A percentile compares a stretch with the other conserved stretches of the same genome.
phyloP scores from a whole-genome alignment of 345 rosid species.

The Arabidopsis thaliana region DNA sequence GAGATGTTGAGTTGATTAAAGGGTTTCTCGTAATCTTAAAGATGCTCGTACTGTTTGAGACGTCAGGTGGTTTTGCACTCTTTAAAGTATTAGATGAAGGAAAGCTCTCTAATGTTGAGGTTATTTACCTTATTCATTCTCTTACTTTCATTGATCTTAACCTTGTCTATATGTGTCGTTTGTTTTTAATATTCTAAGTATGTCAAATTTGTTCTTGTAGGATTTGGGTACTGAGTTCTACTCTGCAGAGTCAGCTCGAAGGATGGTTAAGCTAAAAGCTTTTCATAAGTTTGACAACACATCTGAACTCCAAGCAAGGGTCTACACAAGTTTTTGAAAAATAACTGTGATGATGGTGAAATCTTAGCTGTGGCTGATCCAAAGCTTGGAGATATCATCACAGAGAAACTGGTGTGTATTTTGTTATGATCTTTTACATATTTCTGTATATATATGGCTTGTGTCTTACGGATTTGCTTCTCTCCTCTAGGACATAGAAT shows the following conservation, averaged over 20 bases:
- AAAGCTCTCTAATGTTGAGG: conserved; percentile 78
- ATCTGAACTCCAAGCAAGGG: conserved; percentile 71
- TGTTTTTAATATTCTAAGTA: neutral
- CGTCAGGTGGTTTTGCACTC: conserved; percentile 59
- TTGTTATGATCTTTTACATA: neutral
- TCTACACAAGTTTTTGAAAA: conserved; percentile 73
- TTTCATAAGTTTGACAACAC: conserved; percentile 93
- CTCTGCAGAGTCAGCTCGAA: conserved; percentile 59
- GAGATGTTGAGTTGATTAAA: neutral
- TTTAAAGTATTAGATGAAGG: conserved; percentile 79
- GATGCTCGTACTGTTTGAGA: conserved; percentile 40
- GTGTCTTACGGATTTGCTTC: conserved; percentile 1
- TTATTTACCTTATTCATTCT: conserved; percentile 22
- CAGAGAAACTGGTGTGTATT: conserved; percentile 75
- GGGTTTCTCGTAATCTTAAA: neutral
- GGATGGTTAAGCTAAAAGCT: conserved; percentile 82
- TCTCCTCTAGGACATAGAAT: conserved; percentile 73
- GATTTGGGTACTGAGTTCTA: conserved; percentile 66
- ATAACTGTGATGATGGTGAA: conserved; percentile 69
- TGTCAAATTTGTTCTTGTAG: conserved; percentile 38
- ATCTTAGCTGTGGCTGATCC: conserved; percentile 86
- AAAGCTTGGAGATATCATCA: conserved; percentile 89
- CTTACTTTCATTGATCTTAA: neutral
- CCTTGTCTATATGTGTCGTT: neutral
- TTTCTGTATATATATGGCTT: neutral